phyloP scores from a whole-genome alignment of 164 flowering plant genomes.

The Vitis rotundifolia region DNA sequence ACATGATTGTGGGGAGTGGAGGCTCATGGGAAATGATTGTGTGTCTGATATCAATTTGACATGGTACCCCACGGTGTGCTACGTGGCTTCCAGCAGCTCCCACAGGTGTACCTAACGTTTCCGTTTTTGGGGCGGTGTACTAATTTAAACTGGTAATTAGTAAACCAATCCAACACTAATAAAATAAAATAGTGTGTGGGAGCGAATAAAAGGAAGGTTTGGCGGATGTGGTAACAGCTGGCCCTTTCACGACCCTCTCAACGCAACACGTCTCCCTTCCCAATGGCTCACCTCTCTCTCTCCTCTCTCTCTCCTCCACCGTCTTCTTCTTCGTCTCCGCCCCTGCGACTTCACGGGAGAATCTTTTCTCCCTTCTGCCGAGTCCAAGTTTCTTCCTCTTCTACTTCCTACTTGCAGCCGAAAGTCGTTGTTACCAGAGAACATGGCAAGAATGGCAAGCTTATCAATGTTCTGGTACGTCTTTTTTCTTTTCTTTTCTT shows the following conservation, averaged over 20 bases:
- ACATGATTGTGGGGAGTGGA: too few relatives aligned
- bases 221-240: conserved; percentile 17
- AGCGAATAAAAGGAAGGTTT: background rate
- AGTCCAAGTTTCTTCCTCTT: conserved; percentile 4
- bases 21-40: too few relatives aligned
- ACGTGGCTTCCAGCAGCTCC: conserved; percentile 12
- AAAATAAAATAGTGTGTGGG: background rate
- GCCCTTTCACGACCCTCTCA: conserved; percentile 7
- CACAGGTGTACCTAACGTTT: conserved; percentile 11
- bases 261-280: conserved; percentile 32
- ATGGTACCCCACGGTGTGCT: background rate
- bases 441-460: conserved; percentile 87
- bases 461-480: conserved; percentile 69
- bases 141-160: background rate
- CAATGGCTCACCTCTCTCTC: conserved; percentile 33
- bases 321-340: conserved; percentile 8
- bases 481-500: conserved; percentile 10
- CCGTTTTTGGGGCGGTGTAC: background rate
- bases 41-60: background rate
- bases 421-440: conserved; percentile 91
- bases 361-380: background rate
- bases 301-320: conserved; percentile 28
- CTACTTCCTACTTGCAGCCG: conserved; percentile 26
- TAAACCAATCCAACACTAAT: background rate
- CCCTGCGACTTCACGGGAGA: conserved; percentile 13